Base-by-base conservation (phyloP, 768 basidiomycete genomes). In the Kondoa subrosea region DNA sequence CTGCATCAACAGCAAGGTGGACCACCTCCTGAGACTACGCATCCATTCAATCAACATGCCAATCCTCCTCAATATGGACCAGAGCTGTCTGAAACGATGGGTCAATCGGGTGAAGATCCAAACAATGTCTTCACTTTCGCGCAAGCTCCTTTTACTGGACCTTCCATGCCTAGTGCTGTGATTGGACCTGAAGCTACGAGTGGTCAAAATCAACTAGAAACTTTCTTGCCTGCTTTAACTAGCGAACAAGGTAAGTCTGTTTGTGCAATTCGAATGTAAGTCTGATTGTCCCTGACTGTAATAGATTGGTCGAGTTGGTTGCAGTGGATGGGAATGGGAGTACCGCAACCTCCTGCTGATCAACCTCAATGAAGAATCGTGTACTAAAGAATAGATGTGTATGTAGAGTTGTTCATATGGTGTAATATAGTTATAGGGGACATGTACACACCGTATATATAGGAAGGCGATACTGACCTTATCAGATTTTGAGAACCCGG, bases 81-180 rank as follows among this genome's bases (percentile, higher is more conserved):
- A n/a, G n/a, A 50, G 40, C 40, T 8, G 8, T 8, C 12, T 50
- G 40, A 21, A 50, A 21, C 8, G 21, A 21, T 50, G 21, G 12
- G 12, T 31, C 33, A 63, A 17, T n/a, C 34, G 29, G 30, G 33
- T 16, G 30, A 63, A 17, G 61, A 63, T 32, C 61, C 61, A 32
- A 63, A 63, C 61, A 33, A 27, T 33, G 33, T 63, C 29, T 63
- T 63, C 61, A 63, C 61, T 33, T 63, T 63, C 34, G 61, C n/a
- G 4, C 61, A 27, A 31, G 61, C 40, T 8, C 40, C 40, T 50
- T 50, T 50, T 50, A 21, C 40, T 50, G 40, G 40, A 8, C 40
- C 40, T 50, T 50, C 40, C 8, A 50, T 50, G 40, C 40, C 40
- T 8, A 50, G 21, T 50, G 40, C 40, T 50, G 8, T 21, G 40